Conservation (phyloP, 1,284 basidiomycete genomes). For the Porogramme epimiltina region DNA sequence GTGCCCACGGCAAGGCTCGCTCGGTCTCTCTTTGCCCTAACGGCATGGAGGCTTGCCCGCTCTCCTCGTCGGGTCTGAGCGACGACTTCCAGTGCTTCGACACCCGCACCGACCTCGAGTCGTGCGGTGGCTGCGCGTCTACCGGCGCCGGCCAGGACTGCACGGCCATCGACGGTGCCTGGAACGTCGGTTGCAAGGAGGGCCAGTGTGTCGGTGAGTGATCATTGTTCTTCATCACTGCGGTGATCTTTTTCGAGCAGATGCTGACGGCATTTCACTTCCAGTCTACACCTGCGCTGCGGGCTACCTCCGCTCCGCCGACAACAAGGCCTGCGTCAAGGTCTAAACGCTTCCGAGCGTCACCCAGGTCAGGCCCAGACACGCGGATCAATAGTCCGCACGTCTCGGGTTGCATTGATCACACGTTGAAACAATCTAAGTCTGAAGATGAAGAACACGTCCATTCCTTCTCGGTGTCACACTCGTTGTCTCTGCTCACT, state of each 20-base stretch:
- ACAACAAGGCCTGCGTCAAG: constrained; percentile 55
- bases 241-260: too few relatives aligned
- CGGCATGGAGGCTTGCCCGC: constrained; percentile 63
- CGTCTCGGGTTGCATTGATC: background rate
- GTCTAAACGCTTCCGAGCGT: constrained; percentile 35
- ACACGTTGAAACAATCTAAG: constrained; percentile 1
- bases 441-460: constrained; percentile 13
- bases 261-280: background rate
- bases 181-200: constrained; percentile 68
- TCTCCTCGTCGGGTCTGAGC: constrained; percentile 36
- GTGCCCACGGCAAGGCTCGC: constrained; percentile 40
- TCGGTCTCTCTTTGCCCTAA: constrained; percentile 51
- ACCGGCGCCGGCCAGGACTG: constrained; percentile 71
- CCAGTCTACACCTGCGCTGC: constrained; percentile 61
- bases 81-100: constrained; percentile 69
- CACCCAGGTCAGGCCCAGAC: background rate
- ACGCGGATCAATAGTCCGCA: too few relatives aligned
- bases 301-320: constrained; percentile 51
- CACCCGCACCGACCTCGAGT: constrained; percentile 52
- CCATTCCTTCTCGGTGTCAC: constrained; percentile 15
- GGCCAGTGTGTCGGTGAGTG: constrained; percentile 59
- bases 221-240: constrained; percentile 6
- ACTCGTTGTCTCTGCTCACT: constrained; percentile 6
- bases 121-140: constrained; percentile 76
- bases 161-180: constrained; percentile 60